Conservation (phyloP, 176 grass and related monocot genomes). For the Zea mays region DNA sequence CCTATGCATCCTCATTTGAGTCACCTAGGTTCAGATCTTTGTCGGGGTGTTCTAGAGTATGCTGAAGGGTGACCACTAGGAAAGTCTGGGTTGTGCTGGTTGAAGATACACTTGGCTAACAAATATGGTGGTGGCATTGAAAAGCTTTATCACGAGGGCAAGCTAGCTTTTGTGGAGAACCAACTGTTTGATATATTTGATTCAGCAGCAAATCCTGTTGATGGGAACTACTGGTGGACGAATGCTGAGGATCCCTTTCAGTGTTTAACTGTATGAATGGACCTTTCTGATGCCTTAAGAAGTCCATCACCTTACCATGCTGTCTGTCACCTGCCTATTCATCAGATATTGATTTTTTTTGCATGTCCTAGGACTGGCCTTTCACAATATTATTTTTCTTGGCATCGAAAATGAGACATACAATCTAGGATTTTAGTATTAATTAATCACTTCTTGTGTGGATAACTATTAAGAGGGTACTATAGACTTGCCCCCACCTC, state of each 20-base stretch:
- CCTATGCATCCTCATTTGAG: slow-evolving; percentile 96
- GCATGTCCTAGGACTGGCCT: neutral
- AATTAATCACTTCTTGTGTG: slow-evolving; percentile 20
- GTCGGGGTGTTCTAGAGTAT: slow-evolving; percentile 90
- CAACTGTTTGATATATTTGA: slow-evolving; percentile 81
- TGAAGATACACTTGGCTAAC: slow-evolving; percentile 96
- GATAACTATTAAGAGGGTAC: neutral
- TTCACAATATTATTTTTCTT: neutral
- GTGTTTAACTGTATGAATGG: slow-evolving; percentile 86
- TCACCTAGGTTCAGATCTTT: slow-evolving; percentile 90
- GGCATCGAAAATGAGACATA: no score
- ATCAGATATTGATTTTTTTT: slow-evolving; percentile 63
- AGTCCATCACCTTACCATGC: slow-evolving; percentile 55
- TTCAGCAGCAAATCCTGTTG: slow-evolving; percentile 80
- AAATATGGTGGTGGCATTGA: slow-evolving; percentile 85
- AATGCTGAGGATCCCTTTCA: slow-evolving; percentile 96
- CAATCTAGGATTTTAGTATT: neutral
- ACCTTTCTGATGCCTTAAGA: slow-evolving; percentile 77
- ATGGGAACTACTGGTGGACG: slow-evolving; percentile 76
- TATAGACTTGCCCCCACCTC: no score
- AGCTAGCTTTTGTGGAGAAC: slow-evolving; percentile 69
- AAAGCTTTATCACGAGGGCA: slow-evolving; percentile 81
- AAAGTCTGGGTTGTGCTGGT: slow-evolving; percentile 79
- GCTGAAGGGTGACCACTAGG: slow-evolving; percentile 77
- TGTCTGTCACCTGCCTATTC: slow-evolving; percentile 83